phyloP scores from a whole-genome alignment of 2,329 filamentous ascomycete genomes.

The Lasiodiplodia citricola region DNA sequence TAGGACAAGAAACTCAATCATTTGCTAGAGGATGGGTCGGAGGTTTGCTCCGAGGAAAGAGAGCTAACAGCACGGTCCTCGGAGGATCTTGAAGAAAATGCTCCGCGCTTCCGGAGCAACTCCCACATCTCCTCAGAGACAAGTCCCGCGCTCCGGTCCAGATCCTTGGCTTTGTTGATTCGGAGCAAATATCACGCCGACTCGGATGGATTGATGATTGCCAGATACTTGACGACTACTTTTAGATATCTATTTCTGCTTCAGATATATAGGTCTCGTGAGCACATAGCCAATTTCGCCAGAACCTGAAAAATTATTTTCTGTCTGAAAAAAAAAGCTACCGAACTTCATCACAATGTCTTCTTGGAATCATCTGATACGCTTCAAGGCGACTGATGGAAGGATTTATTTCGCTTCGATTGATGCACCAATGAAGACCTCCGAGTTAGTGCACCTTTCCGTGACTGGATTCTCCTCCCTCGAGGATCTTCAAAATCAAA shows the following conservation, averaged over 20 bases:
- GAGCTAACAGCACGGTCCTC: background rate
- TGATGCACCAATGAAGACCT: background rate
- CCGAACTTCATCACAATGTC: background rate
- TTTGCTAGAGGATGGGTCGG: too few species aligned
- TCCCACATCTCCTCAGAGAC: background rate
- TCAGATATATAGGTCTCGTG: background rate
- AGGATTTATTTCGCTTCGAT: background rate
- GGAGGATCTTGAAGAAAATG: background rate
- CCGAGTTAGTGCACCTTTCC: background rate
- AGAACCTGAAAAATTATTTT: background rate
- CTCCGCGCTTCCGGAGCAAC: background rate
- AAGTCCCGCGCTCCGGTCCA: background rate
- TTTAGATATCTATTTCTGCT: background rate
- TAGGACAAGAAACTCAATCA: too few species aligned
- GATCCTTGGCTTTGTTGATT: background rate
- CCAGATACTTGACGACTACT: background rate
- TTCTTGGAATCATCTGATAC: background rate
- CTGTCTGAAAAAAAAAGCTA: too few species aligned
- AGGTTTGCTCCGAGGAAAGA: too few species aligned
- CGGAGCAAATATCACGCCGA: background rate
- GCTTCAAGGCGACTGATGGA: background rate
- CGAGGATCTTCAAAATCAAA: background rate
- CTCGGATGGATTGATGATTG: background rate
- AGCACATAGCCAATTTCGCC: background rate
- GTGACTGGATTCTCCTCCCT: background rate